Percentiles rank a stretch among this genome's conserved stretches.
Evolutionary conservation across 2,329 filamentous ascomycete species (phyloP).

Genomic region (Fusarium anthophilum): DNA sequence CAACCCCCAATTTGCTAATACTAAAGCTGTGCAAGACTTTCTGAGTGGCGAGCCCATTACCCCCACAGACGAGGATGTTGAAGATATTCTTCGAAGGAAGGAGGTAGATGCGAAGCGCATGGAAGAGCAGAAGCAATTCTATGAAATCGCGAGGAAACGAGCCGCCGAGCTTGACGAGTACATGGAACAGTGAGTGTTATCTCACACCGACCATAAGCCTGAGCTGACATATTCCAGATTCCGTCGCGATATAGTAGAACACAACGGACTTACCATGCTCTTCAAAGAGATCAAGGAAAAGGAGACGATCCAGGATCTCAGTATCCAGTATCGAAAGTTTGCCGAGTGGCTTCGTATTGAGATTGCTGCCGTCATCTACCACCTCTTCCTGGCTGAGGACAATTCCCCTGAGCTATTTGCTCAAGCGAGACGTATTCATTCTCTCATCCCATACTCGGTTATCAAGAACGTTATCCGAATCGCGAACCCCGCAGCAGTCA

Average conservation of each 20-base stretch:
- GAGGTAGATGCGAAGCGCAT: conserved; percentile 86
- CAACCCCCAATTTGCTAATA: conserved; percentile 84
- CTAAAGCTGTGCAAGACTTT: conserved; percentile 86
- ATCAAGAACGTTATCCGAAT: conserved; percentile 98
- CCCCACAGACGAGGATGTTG: conserved; percentile 81
- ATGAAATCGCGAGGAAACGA: conserved; percentile 90
- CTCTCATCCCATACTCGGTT: conserved; percentile 89
- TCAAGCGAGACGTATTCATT: conserved; percentile 93
- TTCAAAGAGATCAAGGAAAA: conserved; percentile 95
- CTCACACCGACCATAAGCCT: background rate
- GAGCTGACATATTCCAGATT: conserved; percentile 56
- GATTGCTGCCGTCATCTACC: conserved; percentile 94
- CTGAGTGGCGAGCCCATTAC: conserved; percentile 77
- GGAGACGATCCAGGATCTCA: conserved; percentile 85
- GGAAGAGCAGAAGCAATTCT: conserved; percentile 93
- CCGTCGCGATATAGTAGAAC: conserved; percentile 72
- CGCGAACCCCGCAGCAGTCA: conserved; percentile 94
- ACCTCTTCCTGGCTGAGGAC: conserved; percentile 96
- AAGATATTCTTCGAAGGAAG: conserved; percentile 83
- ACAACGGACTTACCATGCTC: conserved; percentile 87
- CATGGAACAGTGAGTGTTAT: conserved; percentile 81
- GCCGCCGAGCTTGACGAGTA: conserved; percentile 95
- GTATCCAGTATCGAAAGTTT: conserved; percentile 96
- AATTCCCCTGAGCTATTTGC: conserved; percentile 97
- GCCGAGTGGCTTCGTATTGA: conserved; percentile 98